Evolutionary conservation across 2,329 filamentous ascomycete genomes (phyloP).

Genomic region (Gremmenia infestans): DNA sequence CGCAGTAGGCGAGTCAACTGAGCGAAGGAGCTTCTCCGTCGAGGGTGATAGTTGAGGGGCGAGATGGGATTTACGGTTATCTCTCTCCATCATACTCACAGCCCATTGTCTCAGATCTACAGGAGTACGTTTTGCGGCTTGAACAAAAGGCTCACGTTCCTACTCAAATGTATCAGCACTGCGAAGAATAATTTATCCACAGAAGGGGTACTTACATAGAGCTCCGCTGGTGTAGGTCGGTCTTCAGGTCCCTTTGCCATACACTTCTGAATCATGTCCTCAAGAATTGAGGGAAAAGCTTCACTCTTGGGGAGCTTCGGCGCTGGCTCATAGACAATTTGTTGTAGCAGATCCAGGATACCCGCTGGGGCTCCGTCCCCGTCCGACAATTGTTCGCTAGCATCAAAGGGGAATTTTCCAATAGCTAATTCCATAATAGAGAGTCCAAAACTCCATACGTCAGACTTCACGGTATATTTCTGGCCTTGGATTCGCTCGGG

Average conservation of each 20-base stretch:
- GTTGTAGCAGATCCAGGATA: constrained; percentile 91
- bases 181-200: constrained; percentile 10
- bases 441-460: constrained; percentile 97
- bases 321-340: constrained; percentile 94
- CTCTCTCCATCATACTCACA: constrained; percentile 84
- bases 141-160: constrained; percentile 91
- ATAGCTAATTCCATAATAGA: constrained; percentile 96
- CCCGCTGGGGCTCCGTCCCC: constrained; percentile 82
- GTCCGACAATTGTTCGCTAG: constrained; percentile 65
- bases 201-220: constrained; percentile 62
- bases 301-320: constrained; percentile 94
- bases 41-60: constrained; percentile 74
- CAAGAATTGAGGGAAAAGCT: constrained; percentile 89
- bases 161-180: constrained; percentile 34
- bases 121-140: constrained; percentile 92
- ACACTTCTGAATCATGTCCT: constrained; percentile 97
- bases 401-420: constrained; percentile 90
- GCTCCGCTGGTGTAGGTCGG: constrained; percentile 85
- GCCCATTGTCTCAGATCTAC: constrained; percentile 94
- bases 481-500: constrained; percentile 96
- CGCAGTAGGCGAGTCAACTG: constrained; percentile 51
- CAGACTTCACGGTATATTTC: constrained; percentile 95
- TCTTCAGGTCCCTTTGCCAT: constrained; percentile 83
- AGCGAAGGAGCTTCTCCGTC: constrained; percentile 69
- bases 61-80: constrained; percentile 93